A percentile compares a stretch with the other conserved stretches of the same genome.
phyloP scores from a whole-genome alignment of 352 stramenopile species.

The Phytopythium delawarense region DNA sequence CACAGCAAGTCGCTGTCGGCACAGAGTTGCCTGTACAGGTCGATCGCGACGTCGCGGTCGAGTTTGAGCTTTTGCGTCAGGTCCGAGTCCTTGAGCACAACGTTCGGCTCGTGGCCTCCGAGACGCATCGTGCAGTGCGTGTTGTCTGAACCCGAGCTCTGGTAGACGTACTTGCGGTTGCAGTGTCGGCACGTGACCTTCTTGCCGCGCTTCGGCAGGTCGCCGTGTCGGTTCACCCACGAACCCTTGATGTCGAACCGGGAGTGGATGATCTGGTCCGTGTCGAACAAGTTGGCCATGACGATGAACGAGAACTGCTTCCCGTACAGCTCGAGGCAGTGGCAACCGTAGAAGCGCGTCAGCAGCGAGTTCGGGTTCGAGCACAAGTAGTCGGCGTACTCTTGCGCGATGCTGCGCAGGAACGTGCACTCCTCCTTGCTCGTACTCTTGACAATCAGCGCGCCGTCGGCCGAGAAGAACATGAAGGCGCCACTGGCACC shows the following conservation, averaged over 20 bases:
- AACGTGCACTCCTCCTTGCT: conserved; percentile 86
- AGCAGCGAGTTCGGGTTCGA: conserved; percentile 82
- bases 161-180: conserved; percentile 81
- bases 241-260: conserved; percentile 91
- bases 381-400: conserved; percentile 87
- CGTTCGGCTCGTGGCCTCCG: conserved; percentile 83
- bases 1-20: conserved; percentile 82
- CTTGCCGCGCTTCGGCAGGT: conserved; percentile 80
- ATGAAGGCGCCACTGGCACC: conserved; percentile 89
- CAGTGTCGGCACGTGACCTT: conserved; percentile 88
- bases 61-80: conserved; percentile 88
- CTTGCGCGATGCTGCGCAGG: conserved; percentile 79
- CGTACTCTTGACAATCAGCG: conserved; percentile 90
- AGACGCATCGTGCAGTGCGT: conserved; percentile 69
- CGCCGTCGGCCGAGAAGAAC: conserved; percentile 88
- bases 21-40: conserved; percentile 75
- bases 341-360: conserved; percentile 89
- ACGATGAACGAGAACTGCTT: conserved; percentile 91
- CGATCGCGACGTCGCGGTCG: conserved; percentile 55
- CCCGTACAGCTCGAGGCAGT: conserved; percentile 89
- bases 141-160: conserved; percentile 62
- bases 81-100: conserved; percentile 87
- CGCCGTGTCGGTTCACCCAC: conserved; percentile 84
- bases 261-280: conserved; percentile 81
- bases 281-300: conserved; percentile 92